Conservation (phyloP, 176 grass and related monocot species). For the Carex kokanica region DNA sequence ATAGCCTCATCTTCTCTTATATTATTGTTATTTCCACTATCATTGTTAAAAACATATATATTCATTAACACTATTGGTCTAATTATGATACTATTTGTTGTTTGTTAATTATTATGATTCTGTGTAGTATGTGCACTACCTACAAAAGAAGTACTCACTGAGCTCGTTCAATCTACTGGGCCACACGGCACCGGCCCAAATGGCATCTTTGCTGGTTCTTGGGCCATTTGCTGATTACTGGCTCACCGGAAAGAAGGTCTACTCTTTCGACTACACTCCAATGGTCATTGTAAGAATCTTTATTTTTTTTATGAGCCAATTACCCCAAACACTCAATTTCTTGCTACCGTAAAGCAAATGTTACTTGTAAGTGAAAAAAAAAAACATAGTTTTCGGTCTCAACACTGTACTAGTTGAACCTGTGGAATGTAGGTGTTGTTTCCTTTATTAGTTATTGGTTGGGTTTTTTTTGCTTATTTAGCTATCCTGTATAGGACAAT, state of each 20-base stretch:
- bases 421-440: background rate
- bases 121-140: conserved; percentile 56
- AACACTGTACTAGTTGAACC: background rate
- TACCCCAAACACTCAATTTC: background rate
- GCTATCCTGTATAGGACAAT: background rate
- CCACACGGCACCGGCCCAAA: conserved; percentile 57
- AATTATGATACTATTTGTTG: background rate
- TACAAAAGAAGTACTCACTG: conserved; percentile 54
- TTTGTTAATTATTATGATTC: conserved; percentile 11
- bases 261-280: conserved; percentile 47
- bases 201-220: conserved; percentile 46
- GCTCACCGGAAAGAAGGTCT: conserved; percentile 47
- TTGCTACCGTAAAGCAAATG: background rate
- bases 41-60: background rate
- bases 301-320: background rate
- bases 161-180: conserved; percentile 51
- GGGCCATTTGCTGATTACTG: conserved; percentile 57
- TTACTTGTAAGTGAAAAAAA: background rate
- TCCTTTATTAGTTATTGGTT: background rate
- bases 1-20: background rate
- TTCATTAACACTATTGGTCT: background rate
- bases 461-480: background rate
- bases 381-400: background rate
- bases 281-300: conserved; percentile 42
- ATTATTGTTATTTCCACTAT: background rate